phyloP scores from a whole-genome alignment of 768 basidiomycete genomes.

The Neoboletus magnificus region DNA sequence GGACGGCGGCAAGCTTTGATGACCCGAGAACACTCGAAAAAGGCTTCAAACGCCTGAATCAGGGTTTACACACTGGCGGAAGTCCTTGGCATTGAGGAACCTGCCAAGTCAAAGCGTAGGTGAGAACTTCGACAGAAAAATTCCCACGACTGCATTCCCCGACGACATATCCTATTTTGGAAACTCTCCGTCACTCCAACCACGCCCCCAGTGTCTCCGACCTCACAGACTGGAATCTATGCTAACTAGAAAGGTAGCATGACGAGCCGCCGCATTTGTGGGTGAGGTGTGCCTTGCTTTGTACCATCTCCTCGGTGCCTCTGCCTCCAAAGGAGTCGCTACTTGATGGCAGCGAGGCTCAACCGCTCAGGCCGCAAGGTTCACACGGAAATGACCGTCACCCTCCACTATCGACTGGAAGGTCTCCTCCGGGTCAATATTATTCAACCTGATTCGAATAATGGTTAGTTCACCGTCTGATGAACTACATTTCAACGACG shows the following conservation, averaged over 20 bases:
- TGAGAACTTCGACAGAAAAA: not conserved
- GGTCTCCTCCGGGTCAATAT: too few species aligned
- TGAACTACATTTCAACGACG: constrained; percentile 6
- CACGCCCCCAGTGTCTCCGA: not conserved
- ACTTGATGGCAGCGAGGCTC: not conserved
- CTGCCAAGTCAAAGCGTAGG: not conserved
- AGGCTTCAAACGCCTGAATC: not conserved
- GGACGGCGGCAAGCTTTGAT: too few species aligned
- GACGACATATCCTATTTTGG: constrained; percentile 22
- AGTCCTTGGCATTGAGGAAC: not conserved
- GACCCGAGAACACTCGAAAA: not conserved
- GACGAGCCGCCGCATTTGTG: too few species aligned
- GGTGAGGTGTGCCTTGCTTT: too few species aligned
- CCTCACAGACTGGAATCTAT: not conserved
- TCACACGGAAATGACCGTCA: not conserved
- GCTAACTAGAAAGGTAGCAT: not conserved
- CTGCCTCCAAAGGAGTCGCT: not conserved
- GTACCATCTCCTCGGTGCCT: not conserved
- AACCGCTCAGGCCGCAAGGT: too few species aligned
- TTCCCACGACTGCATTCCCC: constrained; percentile 11
- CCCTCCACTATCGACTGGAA: not conserved
- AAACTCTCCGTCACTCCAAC: constrained; percentile 8
- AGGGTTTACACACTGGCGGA: not conserved
- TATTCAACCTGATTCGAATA: not conserved
- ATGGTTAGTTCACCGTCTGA: not conserved